Evolutionary conservation across 805 yeast species (phyloP), one percentile per base, ranked within the genome.

Genomic region (Saccharomycopsis microspora): DNA sequence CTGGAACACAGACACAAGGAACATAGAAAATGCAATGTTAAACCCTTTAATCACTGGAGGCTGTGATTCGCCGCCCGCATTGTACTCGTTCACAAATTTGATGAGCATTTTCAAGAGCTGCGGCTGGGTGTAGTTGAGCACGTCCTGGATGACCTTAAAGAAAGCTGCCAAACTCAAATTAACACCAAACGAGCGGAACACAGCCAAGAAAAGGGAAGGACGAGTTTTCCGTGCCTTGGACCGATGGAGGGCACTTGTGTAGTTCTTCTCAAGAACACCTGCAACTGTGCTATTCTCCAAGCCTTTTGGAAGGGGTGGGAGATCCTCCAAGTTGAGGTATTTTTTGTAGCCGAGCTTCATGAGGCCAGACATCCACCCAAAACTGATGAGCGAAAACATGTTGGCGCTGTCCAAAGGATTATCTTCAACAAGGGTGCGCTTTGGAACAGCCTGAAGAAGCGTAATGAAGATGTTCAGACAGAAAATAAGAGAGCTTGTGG

Each of bases 281-380:
- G 82, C 64, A 19, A 82, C 70, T 33, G 62, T 61, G 28, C 66
- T 65, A 5, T 96, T 71, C 48, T 74, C 77, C 55, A 85, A 75
- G 36, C 72, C 74, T 1, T 65, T 62, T 8, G 97, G 96, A 44
- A 93, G 73, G 11, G 76, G 73, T 11, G 96, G 96, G 51, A 90
- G 74, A 63, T 90, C 97, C 2, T 67, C 63, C 55, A 74, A 63
- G 53, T 58, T 62, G 57, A 79, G 67, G 57, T 58, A 77, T 51
- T 76, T 76, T 39, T 70, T 66, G 57, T 82, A 83, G 10, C 97
- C 97, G 46, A 76, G 76, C 55, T 67, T 75, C 81, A 93, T 86
- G 57, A 93, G 67, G 1, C 75, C 78, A 27, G 87, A 79, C 95
- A 93, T 86, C 97, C 98, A 93, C 31, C 80, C 67, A 62, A 93